Evolutionary conservation across 108 stramenopile species (phyloP).

Genomic region (Seminavis robusta): DNA sequence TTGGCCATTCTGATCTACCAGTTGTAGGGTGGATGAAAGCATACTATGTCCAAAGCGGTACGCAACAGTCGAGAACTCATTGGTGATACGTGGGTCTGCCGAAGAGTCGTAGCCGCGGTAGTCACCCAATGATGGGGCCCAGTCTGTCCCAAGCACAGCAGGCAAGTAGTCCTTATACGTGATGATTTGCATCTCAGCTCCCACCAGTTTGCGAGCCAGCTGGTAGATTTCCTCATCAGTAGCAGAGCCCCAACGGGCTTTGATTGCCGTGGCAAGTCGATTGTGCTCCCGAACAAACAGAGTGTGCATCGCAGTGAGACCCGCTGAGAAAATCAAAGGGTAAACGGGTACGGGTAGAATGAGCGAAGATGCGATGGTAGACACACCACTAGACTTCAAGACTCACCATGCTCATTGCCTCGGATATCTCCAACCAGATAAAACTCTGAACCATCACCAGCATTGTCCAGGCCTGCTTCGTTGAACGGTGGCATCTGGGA

Average conservation of each 20-base stretch:
- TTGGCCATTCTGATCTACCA: not conserved
- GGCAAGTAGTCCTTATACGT: constrained; percentile 34
- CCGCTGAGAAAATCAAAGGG: too few relatives aligned
- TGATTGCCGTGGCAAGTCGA: constrained; percentile 14
- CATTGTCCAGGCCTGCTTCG: too few relatives aligned
- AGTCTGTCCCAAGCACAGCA: constrained; percentile 20
- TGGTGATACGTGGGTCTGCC: constrained; percentile 24
- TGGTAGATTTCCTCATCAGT: constrained; percentile 26
- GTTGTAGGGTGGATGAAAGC: not conserved
- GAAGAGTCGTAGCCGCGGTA: constrained; percentile 24
- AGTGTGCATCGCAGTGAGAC: constrained; percentile 15
- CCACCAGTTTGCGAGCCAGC: constrained; percentile 17
- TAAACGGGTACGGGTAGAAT: too few relatives aligned
- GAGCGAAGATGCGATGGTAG: too few relatives aligned
- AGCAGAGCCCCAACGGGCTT: not conserved
- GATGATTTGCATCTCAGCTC: constrained; percentile 31
- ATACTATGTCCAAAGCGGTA: constrained; percentile 39
- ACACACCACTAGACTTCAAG: too few relatives aligned
- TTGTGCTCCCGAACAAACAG: constrained; percentile 42
- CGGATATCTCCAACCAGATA: constrained; percentile 38
- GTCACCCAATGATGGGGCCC: constrained; percentile 14
- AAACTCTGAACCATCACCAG: not conserved
- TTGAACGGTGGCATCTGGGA: not conserved
- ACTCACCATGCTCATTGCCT: constrained; percentile 40
- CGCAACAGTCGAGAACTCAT: constrained; percentile 26